A percentile compares a stretch with the other conserved stretches of the same genome.
phyloP scores from a whole-genome alignment of 2,329 filamentous ascomycete genomes.

The Exophiala xenobiotica region DNA sequence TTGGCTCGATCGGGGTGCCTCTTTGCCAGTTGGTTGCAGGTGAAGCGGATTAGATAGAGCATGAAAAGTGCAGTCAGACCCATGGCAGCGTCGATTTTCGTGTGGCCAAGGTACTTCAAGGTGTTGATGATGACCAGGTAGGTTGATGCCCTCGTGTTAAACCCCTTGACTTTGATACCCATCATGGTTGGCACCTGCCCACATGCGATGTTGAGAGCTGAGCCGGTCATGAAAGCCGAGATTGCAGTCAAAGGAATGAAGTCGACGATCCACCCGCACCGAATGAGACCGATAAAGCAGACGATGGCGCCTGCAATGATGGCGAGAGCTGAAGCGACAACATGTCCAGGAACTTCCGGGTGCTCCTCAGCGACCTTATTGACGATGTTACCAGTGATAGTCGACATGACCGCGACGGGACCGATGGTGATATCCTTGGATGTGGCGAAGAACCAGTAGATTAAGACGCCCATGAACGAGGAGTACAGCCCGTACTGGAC shows the following conservation, averaged over 20 bases:
- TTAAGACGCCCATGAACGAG: constrained; percentile 89
- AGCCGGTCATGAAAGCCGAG: constrained; percentile 95
- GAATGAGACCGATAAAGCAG: constrained; percentile 71
- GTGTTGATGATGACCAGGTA: constrained; percentile 83
- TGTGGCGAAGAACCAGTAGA: constrained; percentile 98
- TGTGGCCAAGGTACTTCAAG: constrained; percentile 66
- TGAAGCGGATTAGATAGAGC: constrained; percentile 72
- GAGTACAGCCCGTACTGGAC: constrained; percentile 87
- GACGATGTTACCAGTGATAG: constrained; percentile 80
- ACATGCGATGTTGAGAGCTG: constrained; percentile 80
- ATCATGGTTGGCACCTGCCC: constrained; percentile 82
- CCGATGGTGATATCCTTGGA: constrained; percentile 99
- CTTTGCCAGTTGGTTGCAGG: constrained; percentile 65
- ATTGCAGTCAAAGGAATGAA: constrained; percentile 88
- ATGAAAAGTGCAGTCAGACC: constrained; percentile 77
- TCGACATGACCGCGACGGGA: constrained; percentile 93
- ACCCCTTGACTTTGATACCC: constrained; percentile 67
- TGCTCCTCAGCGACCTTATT: constrained; percentile 57
- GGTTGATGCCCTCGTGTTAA: constrained; percentile 73
- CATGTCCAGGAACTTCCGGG: constrained; percentile 58
- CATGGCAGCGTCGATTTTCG: constrained; percentile 78
- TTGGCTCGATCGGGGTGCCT: constrained; percentile 69
- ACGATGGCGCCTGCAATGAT: constrained; percentile 77
- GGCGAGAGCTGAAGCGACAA: constrained; percentile 75
- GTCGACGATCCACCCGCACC: constrained; percentile 87